Evolutionary conservation across 495 filamentous ascomycete species (phyloP).

Genomic region (Pseudomonodictys pantanalensis): DNA sequence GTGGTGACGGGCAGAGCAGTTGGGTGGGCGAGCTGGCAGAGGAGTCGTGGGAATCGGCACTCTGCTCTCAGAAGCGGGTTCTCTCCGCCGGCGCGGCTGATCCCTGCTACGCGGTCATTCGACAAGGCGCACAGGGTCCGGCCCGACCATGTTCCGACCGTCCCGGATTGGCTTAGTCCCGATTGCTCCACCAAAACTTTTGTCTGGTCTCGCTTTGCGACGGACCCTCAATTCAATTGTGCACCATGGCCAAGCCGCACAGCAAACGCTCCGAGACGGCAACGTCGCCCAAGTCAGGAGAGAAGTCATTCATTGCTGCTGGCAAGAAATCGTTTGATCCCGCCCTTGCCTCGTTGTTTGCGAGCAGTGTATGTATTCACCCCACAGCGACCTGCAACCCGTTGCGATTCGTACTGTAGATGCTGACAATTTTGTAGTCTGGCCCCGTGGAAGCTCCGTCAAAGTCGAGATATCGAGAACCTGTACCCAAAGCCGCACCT

Average conservation of each 20-base stretch:
- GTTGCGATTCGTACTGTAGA: neutral
- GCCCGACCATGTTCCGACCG: neutral
- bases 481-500: neutral
- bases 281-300: neutral
- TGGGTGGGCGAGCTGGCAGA: neutral
- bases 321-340: slow-evolving; percentile 58
- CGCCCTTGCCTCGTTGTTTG: slow-evolving; percentile 73
- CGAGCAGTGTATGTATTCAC: slow-evolving; percentile 64
- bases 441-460: slow-evolving; percentile 30
- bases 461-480: slow-evolving; percentile 28
- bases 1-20: neutral
- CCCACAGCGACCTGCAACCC: neutral
- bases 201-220: neutral
- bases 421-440: slow-evolving; percentile 12
- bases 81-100: neutral
- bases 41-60: neutral
- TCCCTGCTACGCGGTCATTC: neutral
- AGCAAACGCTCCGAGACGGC: slow-evolving; percentile 16
- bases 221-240: neutral
- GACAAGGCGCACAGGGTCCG: neutral
- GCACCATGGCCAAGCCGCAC: slow-evolving; percentile 25
- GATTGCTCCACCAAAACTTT: slow-evolving; percentile 24
- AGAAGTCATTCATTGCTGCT: slow-evolving; percentile 10
- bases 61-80: neutral
- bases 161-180: neutral